Evolutionary conservation across 1,284 basidiomycete genomes (phyloP).

Genomic region (Ustilago esculenta): DNA sequence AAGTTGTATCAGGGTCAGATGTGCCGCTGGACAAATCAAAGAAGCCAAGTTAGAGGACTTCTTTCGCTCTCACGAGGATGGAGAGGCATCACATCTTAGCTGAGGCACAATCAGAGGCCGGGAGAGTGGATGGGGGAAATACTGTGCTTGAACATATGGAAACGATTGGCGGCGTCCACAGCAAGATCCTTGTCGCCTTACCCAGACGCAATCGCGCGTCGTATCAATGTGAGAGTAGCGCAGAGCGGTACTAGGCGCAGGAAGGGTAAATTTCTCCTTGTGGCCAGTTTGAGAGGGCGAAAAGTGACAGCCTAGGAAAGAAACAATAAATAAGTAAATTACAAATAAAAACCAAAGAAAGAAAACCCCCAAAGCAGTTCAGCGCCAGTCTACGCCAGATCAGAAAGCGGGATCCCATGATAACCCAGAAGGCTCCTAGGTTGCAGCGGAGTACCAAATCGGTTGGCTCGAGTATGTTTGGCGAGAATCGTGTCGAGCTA

Average conservation of each 20-base stretch:
- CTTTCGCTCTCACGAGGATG: too few relatives aligned
- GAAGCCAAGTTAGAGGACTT: too few relatives aligned
- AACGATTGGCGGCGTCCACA: too few relatives aligned
- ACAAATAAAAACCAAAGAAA: too few relatives aligned
- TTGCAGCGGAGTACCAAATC: slow-evolving; percentile 6
- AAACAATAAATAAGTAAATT: too few relatives aligned
- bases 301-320: too few relatives aligned
- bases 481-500: too few relatives aligned
- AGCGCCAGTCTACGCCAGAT: too few relatives aligned
- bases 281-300: too few relatives aligned
- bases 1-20: slow-evolving; percentile 9
- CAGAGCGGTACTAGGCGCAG: not conserved
- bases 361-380: too few relatives aligned
- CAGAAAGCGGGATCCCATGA: not conserved
- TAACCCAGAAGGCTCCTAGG: not conserved
- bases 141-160: too few relatives aligned
- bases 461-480: not conserved
- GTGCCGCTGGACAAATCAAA: slow-evolving; percentile 9
- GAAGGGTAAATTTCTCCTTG: too few relatives aligned
- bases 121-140: not conserved
- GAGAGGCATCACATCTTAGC: not conserved
- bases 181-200: slow-evolving; percentile 3
- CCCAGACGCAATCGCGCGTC: slow-evolving; percentile 13
- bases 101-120: not conserved
- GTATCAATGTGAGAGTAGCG: not conserved